Percentiles rank a stretch among this genome's conserved stretches.
Evolutionary conservation across 2,329 filamentous ascomycete genomes (phyloP).

Genomic region (Fusarium sp.): DNA sequence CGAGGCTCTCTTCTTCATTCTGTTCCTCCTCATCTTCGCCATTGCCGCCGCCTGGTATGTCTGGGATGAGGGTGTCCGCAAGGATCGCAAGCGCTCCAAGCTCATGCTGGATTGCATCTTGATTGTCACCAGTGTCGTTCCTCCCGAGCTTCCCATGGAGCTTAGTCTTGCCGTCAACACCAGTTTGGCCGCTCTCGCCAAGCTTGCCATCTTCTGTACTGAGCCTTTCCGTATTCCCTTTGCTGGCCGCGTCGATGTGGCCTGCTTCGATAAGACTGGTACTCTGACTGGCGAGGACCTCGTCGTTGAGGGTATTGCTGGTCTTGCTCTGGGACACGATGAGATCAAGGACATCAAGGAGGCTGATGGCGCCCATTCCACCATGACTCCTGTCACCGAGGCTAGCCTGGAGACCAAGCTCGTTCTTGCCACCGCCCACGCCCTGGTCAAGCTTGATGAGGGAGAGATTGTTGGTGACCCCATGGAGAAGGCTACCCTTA

Average conservation of each 20-base stretch:
- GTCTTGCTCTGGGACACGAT: conserved; percentile 74
- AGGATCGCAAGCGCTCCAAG: conserved; percentile 96
- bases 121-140: conserved; percentile 96
- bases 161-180: conserved; percentile 97
- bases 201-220: conserved; percentile 97
- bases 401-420: conserved; percentile 84
- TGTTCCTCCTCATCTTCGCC: conserved; percentile 95
- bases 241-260: conserved; percentile 91
- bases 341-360: conserved; percentile 71
- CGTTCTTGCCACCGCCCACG: conserved; percentile 93
- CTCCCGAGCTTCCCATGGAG: conserved; percentile 98
- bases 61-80: conserved; percentile 93
- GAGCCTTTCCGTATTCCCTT: conserved; percentile 98
- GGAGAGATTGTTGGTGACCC: conserved; percentile 97
- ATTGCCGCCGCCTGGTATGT: conserved; percentile 99
- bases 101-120: conserved; percentile 95
- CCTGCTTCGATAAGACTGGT: conserved; percentile 98
- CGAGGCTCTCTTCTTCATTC: conserved; percentile 95
- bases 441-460: conserved; percentile 93
- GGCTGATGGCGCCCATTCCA: conserved; percentile 81
- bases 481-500: conserved; percentile 96
- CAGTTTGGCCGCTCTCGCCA: conserved; percentile 90
- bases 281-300: conserved; percentile 96
- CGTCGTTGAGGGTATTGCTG: conserved; percentile 95
- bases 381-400: conserved; percentile 73